Conservation (phyloP, 164 flowering plant genomes). For the Nymphaea thermarum region DNA sequence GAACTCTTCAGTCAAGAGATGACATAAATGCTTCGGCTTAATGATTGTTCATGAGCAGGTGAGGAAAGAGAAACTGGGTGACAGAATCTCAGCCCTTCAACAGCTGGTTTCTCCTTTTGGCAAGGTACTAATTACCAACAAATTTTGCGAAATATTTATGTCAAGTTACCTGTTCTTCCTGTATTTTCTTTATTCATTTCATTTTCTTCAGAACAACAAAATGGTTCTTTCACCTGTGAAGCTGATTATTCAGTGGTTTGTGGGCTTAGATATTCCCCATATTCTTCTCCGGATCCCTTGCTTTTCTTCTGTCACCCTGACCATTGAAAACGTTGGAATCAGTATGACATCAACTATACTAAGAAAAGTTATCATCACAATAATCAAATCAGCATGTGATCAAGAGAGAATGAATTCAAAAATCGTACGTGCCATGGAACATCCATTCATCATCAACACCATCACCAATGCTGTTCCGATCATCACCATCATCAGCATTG, state of each 20-base stretch:
- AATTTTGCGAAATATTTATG: too few species aligned
- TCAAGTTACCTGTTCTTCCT: too few species aligned
- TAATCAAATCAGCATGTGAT: not conserved
- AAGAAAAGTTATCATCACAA: not conserved
- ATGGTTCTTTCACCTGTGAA: too few species aligned
- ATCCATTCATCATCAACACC: not conserved
- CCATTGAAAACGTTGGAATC: not conserved
- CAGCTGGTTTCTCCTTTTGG: conserved; percentile 95
- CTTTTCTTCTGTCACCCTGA: not conserved
- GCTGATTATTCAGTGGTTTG: too few species aligned
- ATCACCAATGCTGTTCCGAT: not conserved
- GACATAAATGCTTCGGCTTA: not conserved
- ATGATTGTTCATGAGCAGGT: conserved; percentile 32
- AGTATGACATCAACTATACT: not conserved
- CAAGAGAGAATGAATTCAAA: not conserved
- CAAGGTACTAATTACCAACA: conserved; percentile 33
- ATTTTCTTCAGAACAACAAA: too few species aligned
- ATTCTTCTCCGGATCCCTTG: too few species aligned
- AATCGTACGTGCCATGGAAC: not conserved
- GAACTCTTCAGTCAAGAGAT: not conserved
- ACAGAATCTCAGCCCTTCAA: conserved; percentile 89
- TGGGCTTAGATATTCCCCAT: too few species aligned
- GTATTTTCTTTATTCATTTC: too few species aligned
- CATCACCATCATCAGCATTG: not conserved
- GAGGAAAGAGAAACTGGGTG: conserved; percentile 88